phyloP scores from a whole-genome alignment of 2,329 filamentous ascomycete species.

The Nemania sp. region DNA sequence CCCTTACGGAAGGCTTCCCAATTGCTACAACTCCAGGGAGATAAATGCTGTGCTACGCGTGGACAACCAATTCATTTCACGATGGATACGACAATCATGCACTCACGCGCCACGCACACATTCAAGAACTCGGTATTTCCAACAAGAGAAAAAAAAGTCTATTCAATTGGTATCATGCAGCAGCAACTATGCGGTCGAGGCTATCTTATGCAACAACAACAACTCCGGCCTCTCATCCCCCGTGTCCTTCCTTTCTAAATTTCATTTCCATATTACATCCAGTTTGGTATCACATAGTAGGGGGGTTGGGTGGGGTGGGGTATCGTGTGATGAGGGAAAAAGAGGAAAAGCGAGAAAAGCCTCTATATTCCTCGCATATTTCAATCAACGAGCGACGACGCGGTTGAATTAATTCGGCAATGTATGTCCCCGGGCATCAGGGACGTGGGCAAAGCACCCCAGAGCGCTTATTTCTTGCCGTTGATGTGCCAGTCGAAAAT shows the following conservation, averaged over 20 bases:
- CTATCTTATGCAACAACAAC: constrained; percentile 10
- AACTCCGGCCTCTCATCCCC: constrained; percentile 11
- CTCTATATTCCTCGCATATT: constrained; percentile 6
- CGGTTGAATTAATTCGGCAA: no score
- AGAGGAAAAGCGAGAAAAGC: constrained; percentile 15
- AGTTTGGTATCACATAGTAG: constrained; percentile 24
- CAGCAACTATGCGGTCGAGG: constrained; percentile 20
- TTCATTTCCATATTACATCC: constrained; percentile 26
- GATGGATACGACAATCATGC: no score
- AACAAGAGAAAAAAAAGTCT: constrained; percentile 25
- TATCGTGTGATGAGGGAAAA: constrained; percentile 22
- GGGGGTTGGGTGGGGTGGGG: neutral
- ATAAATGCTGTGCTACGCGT: no score
- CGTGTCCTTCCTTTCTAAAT: neutral
- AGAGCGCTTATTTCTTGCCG: constrained; percentile 36
- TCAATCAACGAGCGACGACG: constrained; percentile 9
- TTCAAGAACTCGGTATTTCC: no score
- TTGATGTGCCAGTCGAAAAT: constrained; percentile 83
- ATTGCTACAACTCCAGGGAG: no score
- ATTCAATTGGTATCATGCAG: constrained; percentile 31
- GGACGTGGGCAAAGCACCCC: no score
- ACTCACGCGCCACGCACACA: no score
- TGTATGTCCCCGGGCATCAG: no score
- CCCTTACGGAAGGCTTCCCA: no score
- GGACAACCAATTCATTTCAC: no score